Evolutionary conservation across 768 basidiomycete genomes (phyloP).

Genomic region (Phylloporus arenicola): DNA sequence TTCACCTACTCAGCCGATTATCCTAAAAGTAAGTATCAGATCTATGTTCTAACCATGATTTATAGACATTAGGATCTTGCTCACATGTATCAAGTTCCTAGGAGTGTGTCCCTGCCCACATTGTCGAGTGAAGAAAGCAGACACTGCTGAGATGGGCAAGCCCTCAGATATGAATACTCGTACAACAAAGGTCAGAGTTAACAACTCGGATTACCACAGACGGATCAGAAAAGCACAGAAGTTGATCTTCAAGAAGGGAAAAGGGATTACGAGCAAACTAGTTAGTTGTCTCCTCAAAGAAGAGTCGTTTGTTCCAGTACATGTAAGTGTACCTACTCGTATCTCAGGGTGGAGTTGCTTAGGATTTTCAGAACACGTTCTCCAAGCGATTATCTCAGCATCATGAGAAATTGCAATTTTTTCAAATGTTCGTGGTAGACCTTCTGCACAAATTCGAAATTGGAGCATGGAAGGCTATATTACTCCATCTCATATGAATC

Average conservation of each 20-base stretch:
- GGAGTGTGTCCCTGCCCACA: constrained; percentile 1
- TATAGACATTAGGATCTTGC: background rate
- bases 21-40: background rate
- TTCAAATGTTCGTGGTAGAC: background rate
- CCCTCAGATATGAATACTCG: background rate
- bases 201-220: background rate
- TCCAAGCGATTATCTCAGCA: too few relatives aligned
- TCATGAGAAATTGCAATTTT: background rate
- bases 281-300: background rate
- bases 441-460: too few relatives aligned
- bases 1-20: too few relatives aligned
- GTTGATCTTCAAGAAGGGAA: too few relatives aligned
- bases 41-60: background rate
- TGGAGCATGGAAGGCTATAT: too few relatives aligned
- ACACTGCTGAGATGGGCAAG: background rate
- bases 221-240: too few relatives aligned
- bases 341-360: background rate
- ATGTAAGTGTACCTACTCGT: too few relatives aligned
- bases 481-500: background rate
- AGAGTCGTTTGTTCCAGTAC: too few relatives aligned
- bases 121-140: background rate
- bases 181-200: accelerated
- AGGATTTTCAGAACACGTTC: background rate
- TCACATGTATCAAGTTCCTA: background rate
- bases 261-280: too few relatives aligned